These are phyloP conservation scores for Chalciporus sphaerocephalus DNA, from an alignment of 768 basidiomycete genomes.

Conservation along the genomic window DNA sequence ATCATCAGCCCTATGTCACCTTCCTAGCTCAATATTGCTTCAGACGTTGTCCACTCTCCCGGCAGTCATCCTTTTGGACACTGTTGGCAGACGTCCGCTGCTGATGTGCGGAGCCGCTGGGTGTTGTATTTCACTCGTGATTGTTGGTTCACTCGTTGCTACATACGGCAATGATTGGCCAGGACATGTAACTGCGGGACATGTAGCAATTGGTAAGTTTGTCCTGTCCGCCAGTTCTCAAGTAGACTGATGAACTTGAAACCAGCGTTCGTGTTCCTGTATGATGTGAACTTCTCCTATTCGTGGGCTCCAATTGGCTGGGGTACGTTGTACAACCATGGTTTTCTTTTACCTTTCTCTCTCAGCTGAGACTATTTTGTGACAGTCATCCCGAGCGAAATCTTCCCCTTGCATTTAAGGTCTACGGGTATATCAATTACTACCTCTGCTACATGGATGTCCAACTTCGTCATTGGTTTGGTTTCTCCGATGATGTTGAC, in stretches of 20 bases:
- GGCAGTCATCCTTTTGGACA: conserved; percentile 36
- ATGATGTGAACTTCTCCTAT: conserved; percentile 34
- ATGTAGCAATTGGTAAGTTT: conserved; percentile 27
- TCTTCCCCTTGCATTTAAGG: conserved; percentile 40
- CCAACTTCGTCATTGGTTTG: conserved; percentile 32
- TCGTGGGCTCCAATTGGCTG: conserved; percentile 33
- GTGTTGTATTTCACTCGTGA: conserved; percentile 25
- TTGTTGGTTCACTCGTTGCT: conserved; percentile 29
- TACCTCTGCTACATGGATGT: conserved; percentile 40
- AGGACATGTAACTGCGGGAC: conserved; percentile 25
- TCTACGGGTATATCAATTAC: conserved; percentile 41
- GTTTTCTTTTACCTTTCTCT: not conserved
- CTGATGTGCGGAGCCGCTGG: conserved; percentile 39
- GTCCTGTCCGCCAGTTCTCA: conserved; percentile 11
- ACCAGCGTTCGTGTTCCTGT: conserved; percentile 38
- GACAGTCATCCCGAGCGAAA: conserved; percentile 38
- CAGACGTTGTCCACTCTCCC: conserved; percentile 35
- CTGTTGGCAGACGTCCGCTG: conserved; percentile 37
- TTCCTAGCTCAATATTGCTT: not conserved
- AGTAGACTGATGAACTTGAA: conserved; percentile 13
- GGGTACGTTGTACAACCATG: conserved; percentile 12
- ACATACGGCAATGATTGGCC: conserved; percentile 29
- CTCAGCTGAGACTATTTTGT: conserved; percentile 8
- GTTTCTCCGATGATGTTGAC: conserved; percentile 28
- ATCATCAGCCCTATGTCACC: not conserved